phyloP scores from a whole-genome alignment of 768 basidiomycete genomes.

The Sporobolomyces pararoseus region DNA sequence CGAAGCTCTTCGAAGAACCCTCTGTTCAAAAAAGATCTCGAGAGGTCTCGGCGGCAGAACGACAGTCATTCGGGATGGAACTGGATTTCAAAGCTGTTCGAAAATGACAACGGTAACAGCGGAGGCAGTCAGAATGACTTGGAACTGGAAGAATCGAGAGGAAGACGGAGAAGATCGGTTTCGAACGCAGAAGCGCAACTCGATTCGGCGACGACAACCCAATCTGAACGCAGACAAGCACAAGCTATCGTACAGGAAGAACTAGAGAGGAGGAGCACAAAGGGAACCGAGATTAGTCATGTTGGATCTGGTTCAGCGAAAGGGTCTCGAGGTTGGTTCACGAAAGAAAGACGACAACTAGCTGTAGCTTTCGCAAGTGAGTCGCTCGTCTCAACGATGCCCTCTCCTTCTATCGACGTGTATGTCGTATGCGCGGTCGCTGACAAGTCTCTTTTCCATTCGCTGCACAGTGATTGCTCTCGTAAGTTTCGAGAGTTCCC shows the following conservation, averaged over 20 bases:
- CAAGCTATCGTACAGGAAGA: background rate
- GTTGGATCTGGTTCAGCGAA: background rate
- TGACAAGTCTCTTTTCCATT: too few species aligned
- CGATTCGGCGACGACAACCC: background rate
- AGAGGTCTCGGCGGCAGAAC: background rate
- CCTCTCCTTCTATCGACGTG: background rate
- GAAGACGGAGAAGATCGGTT: background rate
- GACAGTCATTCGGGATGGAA: background rate
- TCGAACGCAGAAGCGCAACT: slow-evolving; percentile 3
- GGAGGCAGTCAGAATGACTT: background rate
- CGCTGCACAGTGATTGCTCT: slow-evolving; percentile 5
- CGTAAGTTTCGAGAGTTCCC: slow-evolving; percentile 22
- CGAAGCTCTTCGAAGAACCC: slow-evolving; percentile 22
- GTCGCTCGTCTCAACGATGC: background rate
- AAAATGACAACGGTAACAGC: too few species aligned
- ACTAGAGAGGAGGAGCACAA: background rate
- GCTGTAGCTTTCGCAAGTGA: slow-evolving; percentile 22
- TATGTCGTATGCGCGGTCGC: too few species aligned
- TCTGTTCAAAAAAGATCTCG: slow-evolving; percentile 22
- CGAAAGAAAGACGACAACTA: slow-evolving; percentile 17
- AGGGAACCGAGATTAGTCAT: background rate
- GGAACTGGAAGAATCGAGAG: slow-evolving; percentile 22
- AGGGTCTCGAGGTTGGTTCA: background rate
- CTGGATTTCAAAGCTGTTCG: background rate
- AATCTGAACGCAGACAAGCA: background rate